Evolutionary conservation across 352 stramenopile genomes (phyloP), one percentile per base, ranked within the genome.

Genomic region (Phytophthora agathidicida): DNA sequence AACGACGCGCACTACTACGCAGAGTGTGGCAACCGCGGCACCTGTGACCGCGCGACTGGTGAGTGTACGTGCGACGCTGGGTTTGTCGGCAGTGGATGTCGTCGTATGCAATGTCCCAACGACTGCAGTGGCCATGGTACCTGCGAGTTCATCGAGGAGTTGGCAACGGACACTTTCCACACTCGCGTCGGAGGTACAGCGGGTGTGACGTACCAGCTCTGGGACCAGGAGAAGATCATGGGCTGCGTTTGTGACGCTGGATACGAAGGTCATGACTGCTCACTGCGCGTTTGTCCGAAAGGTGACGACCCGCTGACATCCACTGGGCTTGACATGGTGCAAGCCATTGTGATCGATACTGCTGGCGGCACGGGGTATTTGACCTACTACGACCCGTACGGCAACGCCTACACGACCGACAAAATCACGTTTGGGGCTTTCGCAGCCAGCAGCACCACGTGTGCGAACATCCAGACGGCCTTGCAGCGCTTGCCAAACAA

Each of bases 211-310:
- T 71, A 91, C 35, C 58, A 74, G 26, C 68, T 88, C 19, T 96
- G 88, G 85, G 87, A 96, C 51, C 73, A 72, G 13, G 83, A 94
- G 37, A 93, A 88, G 68, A 77, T 96, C 30, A 81, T 85, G 35
- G 88, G 88, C 23, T 97, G 90, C 44, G 53, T 70, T 7, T 96
- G 89, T 42, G 85, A 96, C 36, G 55, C 59, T 9, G 75, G 71
- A 1, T 96, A 73, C 52, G 39, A 74, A 5, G 73, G 78, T 1
- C 50, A 82, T 6, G 80, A 83, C 35, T 93, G 87, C 42, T 75
- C 59, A 2, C 43, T 82, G 1, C 88, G 86, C 24, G 60, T 44
- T 3, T 93, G 83, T 31, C 71, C 80, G 0, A 56, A 75, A 10
- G 84, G 84, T 1, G 84, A 92, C 14, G 84, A 94, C 13, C 82